phyloP scores from a whole-genome alignment of 116 monocot genomes.

The Papilionanthe hybrid region DNA sequence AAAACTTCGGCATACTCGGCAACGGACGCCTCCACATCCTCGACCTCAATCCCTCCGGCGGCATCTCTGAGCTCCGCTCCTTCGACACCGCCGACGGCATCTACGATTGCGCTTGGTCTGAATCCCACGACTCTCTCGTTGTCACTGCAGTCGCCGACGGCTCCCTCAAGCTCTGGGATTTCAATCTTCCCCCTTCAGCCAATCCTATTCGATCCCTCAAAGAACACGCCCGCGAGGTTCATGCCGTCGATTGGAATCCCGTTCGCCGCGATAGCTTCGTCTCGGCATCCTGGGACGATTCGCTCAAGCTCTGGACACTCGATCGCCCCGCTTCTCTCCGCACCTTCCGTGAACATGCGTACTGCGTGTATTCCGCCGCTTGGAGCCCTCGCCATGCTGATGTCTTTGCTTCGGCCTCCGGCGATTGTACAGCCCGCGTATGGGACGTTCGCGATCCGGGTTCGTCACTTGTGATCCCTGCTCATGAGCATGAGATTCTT shows the following conservation, averaged over 20 bases:
- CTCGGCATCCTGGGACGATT: slow-evolving; percentile 92
- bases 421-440: slow-evolving; percentile 72
- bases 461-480: slow-evolving; percentile 71
- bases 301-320: slow-evolving; percentile 86
- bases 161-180: slow-evolving; percentile 90
- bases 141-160: slow-evolving; percentile 87
- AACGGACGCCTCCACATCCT: slow-evolving; percentile 93
- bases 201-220: slow-evolving; percentile 78
- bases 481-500: slow-evolving; percentile 89
- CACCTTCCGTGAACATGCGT: slow-evolving; percentile 86
- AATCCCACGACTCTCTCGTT: slow-evolving; percentile 82
- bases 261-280: slow-evolving; percentile 91
- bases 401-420: slow-evolving; percentile 92
- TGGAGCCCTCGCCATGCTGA: slow-evolving; percentile 91
- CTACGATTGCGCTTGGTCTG: slow-evolving; percentile 95
- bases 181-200: slow-evolving; percentile 52
- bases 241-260: slow-evolving; percentile 92
- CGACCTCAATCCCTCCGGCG: slow-evolving; percentile 55
- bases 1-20: slow-evolving; percentile 96
- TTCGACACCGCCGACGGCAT: slow-evolving; percentile 89
- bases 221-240: slow-evolving; percentile 93
- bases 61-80: slow-evolving; percentile 29
- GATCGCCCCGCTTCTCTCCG: slow-evolving; percentile 74
- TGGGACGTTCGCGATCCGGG: slow-evolving; percentile 90
- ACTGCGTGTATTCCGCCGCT: slow-evolving; percentile 82